Evolutionary conservation across 768 basidiomycete genomes (phyloP).

Genomic region (Tulasnella sp.): DNA sequence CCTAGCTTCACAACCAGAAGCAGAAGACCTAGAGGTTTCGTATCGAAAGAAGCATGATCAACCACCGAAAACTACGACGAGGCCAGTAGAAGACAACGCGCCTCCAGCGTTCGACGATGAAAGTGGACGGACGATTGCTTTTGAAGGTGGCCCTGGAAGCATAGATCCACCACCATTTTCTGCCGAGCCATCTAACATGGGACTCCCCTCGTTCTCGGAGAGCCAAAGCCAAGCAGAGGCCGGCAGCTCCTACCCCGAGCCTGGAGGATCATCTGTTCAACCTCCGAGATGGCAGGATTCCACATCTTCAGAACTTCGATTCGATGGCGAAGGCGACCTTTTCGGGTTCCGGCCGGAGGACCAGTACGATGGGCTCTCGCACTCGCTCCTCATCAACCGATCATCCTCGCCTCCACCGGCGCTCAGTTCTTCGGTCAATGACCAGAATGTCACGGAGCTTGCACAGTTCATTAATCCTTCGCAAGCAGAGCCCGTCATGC

Average conservation of each 20-base stretch:
- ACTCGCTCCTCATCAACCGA: constrained; percentile 42
- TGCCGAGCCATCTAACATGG: constrained; percentile 21
- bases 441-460: constrained; percentile 58
- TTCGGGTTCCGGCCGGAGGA: constrained; percentile 63
- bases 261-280: background rate
- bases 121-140: background rate
- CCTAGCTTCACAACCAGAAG: constrained; percentile 67
- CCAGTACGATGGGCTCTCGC: constrained; percentile 74
- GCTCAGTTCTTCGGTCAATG: constrained; percentile 60
- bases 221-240: constrained; percentile 56
- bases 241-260: background rate
- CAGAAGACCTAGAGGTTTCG: constrained; percentile 40
- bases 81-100: constrained; percentile 55
- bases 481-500: background rate
- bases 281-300: background rate
- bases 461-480: constrained; percentile 36
- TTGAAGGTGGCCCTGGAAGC: constrained; percentile 57
- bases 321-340: constrained; percentile 54
- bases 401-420: constrained; percentile 62
- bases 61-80: constrained; percentile 58
- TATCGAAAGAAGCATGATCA: constrained; percentile 84
- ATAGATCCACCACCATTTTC: constrained; percentile 28
- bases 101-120: constrained; percentile 82
- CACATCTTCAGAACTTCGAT: constrained; percentile 9
- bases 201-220: constrained; percentile 56